Percentiles rank a stretch among this genome's conserved stretches.
These are phyloP conservation scores for Fusarium verticillioides DNA, from an alignment of 2,329 filamentous ascomycete genomes.

Conservation along the genomic window DNA sequence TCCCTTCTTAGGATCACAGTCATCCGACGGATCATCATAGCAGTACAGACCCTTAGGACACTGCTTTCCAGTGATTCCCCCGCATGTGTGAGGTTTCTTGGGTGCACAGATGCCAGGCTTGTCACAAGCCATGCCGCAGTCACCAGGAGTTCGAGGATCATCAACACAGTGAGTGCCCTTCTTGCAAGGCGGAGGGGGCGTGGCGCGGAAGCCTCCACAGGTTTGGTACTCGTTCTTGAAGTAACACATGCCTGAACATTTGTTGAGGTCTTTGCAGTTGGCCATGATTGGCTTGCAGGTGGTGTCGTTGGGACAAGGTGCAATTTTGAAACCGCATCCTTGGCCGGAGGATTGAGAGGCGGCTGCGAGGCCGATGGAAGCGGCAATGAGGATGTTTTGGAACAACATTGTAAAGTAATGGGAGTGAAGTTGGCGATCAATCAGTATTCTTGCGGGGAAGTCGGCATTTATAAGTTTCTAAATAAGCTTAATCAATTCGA, in stretches of 20 bases:
- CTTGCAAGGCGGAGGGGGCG: constrained; percentile 42
- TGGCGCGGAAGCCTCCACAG: constrained; percentile 48
- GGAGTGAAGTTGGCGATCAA: neutral
- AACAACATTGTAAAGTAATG: constrained; percentile 37
- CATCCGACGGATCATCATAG: constrained; percentile 45
- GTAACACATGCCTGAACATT: constrained; percentile 46
- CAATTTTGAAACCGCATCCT: constrained; percentile 46
- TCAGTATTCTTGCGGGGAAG: neutral
- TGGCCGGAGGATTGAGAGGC: constrained; percentile 19
- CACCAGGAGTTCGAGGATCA: constrained; percentile 46
- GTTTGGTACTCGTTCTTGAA: constrained; percentile 46
- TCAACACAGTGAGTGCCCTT: constrained; percentile 45
- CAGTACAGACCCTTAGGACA: constrained; percentile 47
- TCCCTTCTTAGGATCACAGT: constrained; percentile 44
- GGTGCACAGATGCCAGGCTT: constrained; percentile 49
- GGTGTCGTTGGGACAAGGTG: constrained; percentile 42
- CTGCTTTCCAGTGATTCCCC: constrained; percentile 40
- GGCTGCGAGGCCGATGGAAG: constrained; percentile 32
- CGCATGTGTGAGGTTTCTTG: constrained; percentile 33
- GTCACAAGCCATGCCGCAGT: constrained; percentile 52
- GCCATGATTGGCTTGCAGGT: constrained; percentile 40
- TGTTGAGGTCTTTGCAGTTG: constrained; percentile 43
- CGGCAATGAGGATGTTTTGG: constrained; percentile 29
- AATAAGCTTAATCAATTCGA: constrained; percentile 9
- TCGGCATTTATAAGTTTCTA: neutral